Evolutionary conservation across 768 basidiomycete genomes (phyloP).

Genomic region (Panaeolus papilionaceus): DNA sequence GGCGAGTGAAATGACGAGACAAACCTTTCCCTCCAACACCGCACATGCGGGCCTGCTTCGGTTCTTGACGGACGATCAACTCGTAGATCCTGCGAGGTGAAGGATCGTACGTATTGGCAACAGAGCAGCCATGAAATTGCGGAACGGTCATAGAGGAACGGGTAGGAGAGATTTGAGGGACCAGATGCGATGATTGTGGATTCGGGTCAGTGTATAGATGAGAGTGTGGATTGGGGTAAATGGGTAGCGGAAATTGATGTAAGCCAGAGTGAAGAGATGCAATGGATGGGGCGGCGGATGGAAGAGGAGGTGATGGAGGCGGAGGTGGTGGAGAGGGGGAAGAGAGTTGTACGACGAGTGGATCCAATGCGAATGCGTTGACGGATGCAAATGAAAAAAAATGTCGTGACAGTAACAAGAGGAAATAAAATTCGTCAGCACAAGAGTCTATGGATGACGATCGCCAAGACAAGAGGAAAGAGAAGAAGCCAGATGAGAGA

Average conservation of each 20-base stretch:
- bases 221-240: not conserved
- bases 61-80: constrained; percentile 87
- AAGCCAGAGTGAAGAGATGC: not conserved
- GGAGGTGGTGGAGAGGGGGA: constrained; percentile 4
- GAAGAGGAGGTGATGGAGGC: not conserved
- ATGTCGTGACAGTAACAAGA: not conserved
- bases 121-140: constrained; percentile 20
- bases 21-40: constrained; percentile 83
- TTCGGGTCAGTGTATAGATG: not conserved
- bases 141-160: constrained; percentile 13
- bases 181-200: not conserved
- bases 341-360: constrained; percentile 11
- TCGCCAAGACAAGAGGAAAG: not conserved
- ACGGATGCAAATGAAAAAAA: constrained; percentile 7
- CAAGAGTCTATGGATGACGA: not conserved
- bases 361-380: constrained; percentile 9
- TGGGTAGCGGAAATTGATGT: not conserved
- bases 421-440: constrained; percentile 4
- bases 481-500: not conserved
- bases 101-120: constrained; percentile 15
- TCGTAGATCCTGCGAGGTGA: constrained; percentile 73
- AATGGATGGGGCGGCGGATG: not conserved
- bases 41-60: constrained; percentile 91
- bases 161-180: not conserved
- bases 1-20: constrained; percentile 20